Base-by-base conservation (phyloP, 352 stramenopile species). In the Thraustotheca clavata region DNA sequence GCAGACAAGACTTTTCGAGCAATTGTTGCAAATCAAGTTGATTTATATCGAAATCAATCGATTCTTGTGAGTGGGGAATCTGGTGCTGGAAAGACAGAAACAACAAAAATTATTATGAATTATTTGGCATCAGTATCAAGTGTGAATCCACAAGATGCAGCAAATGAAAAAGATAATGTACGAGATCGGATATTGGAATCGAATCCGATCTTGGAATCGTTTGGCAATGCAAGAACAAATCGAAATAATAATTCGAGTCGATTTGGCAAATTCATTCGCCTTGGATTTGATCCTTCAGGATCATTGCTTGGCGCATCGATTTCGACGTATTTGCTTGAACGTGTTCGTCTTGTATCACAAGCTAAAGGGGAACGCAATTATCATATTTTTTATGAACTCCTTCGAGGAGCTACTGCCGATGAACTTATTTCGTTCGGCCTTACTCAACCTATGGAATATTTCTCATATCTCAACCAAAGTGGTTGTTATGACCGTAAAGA, bases 331-430 rank as follows among this genome's bases (percentile, higher is more conserved):
- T 69, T 99, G 31, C 72, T 99, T 6, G 96, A 99, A 71, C 97
- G 97, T 52, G 91, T 98, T 14, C 83, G 95, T 14, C 73, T 99
- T 1, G 87, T 98, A 26, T 90, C 82, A 2, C 93, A 98, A 46
- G 80, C 78, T 34, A 81, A 92, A n/a, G 90, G 89, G 6, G 96
- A 99, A 69, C 87, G 96, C 26, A 98, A 97, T 60, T 99, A 98
- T 71, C 96, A 99, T 68, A 96, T 98, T 59, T 99, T 99, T 65
- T 99, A 99, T 69, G 94, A 99, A 71, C 77, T 98, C 67, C 78
- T 85, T 68, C 71, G 75, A 18, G 92, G 92, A 14, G 83, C 80
- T 3, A 91, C 75, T 2, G 73, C 60, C 20, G 65, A 69, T 5
- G 81, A 94, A 35, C 81, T 77, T 12, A 48, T 79, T 24, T 61